Evolutionary conservation across 257 asterid genomes (phyloP).

Genomic region (Catharanthus roseus): DNA sequence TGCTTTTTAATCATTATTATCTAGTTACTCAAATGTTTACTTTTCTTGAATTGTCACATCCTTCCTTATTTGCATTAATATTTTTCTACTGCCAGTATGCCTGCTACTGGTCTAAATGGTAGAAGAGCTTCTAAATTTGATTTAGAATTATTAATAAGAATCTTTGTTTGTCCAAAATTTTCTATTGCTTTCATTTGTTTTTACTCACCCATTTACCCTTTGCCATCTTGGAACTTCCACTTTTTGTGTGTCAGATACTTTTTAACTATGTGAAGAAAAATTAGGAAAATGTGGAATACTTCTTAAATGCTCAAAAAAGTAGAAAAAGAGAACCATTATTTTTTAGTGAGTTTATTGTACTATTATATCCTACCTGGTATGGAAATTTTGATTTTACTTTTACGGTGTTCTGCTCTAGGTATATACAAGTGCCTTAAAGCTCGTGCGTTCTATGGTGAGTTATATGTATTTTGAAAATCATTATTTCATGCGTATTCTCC

Average conservation of each 20-base stretch:
- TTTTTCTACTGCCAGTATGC: neutral
- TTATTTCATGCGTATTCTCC: neutral
- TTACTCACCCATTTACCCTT: neutral
- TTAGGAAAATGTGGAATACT: neutral
- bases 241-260: neutral
- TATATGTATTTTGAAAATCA: too few relatives aligned
- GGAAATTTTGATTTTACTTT: constrained; percentile 8
- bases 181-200: neutral
- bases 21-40: neutral
- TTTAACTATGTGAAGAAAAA: neutral
- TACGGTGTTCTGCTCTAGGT: constrained; percentile 51
- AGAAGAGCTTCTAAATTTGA: neutral
- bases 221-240: neutral
- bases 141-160: neutral
- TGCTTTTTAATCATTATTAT: constrained; percentile 12
- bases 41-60: neutral
- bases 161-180: neutral
- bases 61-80: neutral
- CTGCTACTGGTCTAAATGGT: neutral
- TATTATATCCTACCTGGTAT: neutral
- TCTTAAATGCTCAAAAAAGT: neutral
- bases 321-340: neutral
- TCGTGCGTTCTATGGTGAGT: constrained; percentile 90
- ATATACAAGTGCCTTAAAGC: constrained; percentile 95
- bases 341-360: neutral